Conservation (phyloP, 306 rosid genomes). For the Cicer chorassanicum region DNA sequence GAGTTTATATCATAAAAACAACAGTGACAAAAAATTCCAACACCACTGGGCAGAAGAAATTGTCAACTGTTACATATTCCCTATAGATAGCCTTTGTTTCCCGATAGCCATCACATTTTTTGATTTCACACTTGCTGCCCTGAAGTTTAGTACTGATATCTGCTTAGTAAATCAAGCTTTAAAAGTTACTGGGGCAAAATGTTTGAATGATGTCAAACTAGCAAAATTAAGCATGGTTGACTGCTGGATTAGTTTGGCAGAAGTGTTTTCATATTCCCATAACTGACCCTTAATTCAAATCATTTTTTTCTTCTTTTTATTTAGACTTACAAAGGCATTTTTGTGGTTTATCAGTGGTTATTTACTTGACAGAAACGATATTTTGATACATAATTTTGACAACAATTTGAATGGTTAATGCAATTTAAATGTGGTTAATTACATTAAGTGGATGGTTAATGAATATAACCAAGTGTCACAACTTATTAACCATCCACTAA, state of each 20-base stretch:
- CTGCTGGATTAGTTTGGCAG: neutral
- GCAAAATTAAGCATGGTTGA: conserved; percentile 22
- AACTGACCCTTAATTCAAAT: conserved; percentile 5
- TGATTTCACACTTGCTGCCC: conserved; percentile 2
- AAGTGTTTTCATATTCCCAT: conserved; percentile 23
- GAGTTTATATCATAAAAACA: too few relatives aligned
- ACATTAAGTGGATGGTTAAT: too few relatives aligned
- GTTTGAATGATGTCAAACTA: conserved; percentile 9
- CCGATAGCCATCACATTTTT: too few relatives aligned
- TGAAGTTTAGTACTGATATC: neutral
- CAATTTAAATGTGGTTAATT: too few relatives aligned
- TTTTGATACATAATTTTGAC: too few relatives aligned
- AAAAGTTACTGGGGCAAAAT: conserved; percentile 21
- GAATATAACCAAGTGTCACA: too few relatives aligned
- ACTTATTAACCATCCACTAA: too few relatives aligned
- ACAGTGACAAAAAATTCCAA: too few relatives aligned
- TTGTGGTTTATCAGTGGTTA: neutral
- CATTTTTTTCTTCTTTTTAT: neutral
- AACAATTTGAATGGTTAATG: too few relatives aligned
- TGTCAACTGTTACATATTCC: too few relatives aligned
- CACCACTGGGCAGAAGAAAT: too few relatives aligned
- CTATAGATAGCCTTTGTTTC: too few relatives aligned
- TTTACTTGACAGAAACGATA: neutral
- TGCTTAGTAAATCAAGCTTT: conserved; percentile 3
- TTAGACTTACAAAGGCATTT: conserved; percentile 4